Base-by-base conservation (phyloP, 2,329 filamentous ascomycete species). In the Botrytis paeoniae region DNA sequence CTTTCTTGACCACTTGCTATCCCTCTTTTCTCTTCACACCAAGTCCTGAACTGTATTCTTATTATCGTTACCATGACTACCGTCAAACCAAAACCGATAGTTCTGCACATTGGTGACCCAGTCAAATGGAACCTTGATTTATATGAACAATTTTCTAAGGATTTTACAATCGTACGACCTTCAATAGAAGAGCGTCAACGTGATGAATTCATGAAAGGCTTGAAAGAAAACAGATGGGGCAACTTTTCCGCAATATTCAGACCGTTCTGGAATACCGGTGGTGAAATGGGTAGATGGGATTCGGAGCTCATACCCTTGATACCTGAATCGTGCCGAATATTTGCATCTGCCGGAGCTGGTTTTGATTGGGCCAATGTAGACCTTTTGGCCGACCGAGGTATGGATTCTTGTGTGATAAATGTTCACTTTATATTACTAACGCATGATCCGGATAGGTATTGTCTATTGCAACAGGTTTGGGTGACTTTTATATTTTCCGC, bases 251-350 rank as follows among this genome's bases (percentile, higher is more conserved):
- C 82, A 2, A 80, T 85, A 64, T 88, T 89, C 76, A 83, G 88
- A 3, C 89, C 89, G 0, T 90, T 89, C 79, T 91, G 88, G 88
- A 87, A 88, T 73, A 89, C 88, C 0, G 89, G 89, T 1, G 88
- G 87, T 6, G 89, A 91, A 76, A 91, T 91, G 88, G 88, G 88
- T 0, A 85, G 85, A 35, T 91, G 88, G 88, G 87, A 91, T 76
- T 77, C 80, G 18, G 89, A 91, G 74, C 78, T 91, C 32, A 87
- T 91, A 69, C 82, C 83, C 0, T 78, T 88, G 14, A 78, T 91
- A 7, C 89, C 89, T 0, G 68, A 79, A 1, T 86, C 85, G 0
- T 85, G 87, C 74, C 86, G 84, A 75, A 85, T 91, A 25, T 89
- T 86, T 80, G 87, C 89, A 25, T 87, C 85, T 25, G 89, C 89